Percentiles rank a stretch among this genome's conserved stretches.
Evolutionary conservation across 331 rosid species (phyloP).

Genomic region (Acacia concinna): DNA sequence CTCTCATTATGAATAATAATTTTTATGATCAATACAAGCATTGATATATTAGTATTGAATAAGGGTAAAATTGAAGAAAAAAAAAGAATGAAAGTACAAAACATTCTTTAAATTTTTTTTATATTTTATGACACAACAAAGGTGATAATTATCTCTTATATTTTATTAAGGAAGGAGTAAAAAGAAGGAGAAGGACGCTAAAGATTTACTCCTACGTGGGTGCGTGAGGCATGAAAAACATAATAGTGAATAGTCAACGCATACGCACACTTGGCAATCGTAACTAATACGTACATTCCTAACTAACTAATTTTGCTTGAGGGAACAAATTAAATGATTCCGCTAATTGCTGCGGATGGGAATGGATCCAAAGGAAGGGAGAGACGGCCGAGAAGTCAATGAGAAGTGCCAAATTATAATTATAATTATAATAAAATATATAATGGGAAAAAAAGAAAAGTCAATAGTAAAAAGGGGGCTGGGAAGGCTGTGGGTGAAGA

Average conservation of each 20-base stretch:
- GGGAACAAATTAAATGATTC: neutral
- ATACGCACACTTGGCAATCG: neutral
- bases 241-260: slow-evolving; percentile 1
- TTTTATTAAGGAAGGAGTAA: too few species aligned
- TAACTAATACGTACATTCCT: neutral
- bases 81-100: too few species aligned
- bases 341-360: slow-evolving; percentile 1
- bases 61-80: too few species aligned
- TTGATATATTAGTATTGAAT: too few species aligned
- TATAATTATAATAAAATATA: too few species aligned
- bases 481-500: neutral
- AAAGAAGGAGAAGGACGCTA: neutral
- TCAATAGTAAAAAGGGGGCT: slow-evolving; percentile 17
- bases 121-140: too few species aligned
- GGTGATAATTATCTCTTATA: too few species aligned
- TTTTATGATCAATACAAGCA: too few species aligned
- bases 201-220: neutral
- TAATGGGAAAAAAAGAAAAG: slow-evolving; percentile 8
- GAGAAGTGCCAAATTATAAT: neutral
- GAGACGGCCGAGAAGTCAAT: neutral
- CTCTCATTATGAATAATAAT: too few species aligned
- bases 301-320: neutral
- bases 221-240: neutral
- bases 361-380: neutral
- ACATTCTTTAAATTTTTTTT: too few species aligned